Evolutionary conservation across 2,329 filamentous ascomycete genomes (phyloP), one percentile per base, ranked within the genome.

Genomic region (Epichloe sibirici): DNA sequence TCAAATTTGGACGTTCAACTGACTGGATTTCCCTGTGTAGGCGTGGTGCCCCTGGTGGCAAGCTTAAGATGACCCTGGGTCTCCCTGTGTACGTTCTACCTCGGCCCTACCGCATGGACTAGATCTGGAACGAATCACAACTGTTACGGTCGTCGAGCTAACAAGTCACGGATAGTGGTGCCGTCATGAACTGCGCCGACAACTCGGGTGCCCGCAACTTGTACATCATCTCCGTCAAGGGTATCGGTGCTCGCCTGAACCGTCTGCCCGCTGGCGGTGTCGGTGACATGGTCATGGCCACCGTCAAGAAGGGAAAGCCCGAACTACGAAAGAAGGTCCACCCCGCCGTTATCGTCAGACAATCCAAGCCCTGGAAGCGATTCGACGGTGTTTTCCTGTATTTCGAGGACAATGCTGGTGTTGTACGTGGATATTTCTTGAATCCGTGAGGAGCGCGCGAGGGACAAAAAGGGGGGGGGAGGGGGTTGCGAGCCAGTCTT

Each of bases 1-100:
- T 31, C 6, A 42, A 17, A 8, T 17, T n/a, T 28, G 40, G 13
- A 35, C 12, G 2, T 34, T 13, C 23, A 39, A 34, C 51, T 51
- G 45, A 53, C 53, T 51, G 40, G 51, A 21, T 15, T 43, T 40
- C 42, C 48, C 12, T 34, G 28, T 45, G 48, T 65, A 85, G 81
- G 62, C 81, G 89, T 83, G 88, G 86, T 87, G 86, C 89, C 82
- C 87, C 90, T 71, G 93, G 93, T 84, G 94, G 94, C 88, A 98
- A 98, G 88, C 88, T 97, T 71, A 97, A 95, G 88, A 98, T 98
- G 93, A 96, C 93, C 75, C 89, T 98, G 77, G 93, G 89, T 96
- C 90, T 98, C 70, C 93, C 93, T 78, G 90, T 95, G 90, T 96
- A 95, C 75, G 90, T 69, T 59, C 42, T 40, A 25, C 25, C 23